Evolutionary conservation across 2,329 filamentous ascomycete genomes (phyloP), one percentile per base, ranked within the genome.

Genomic region (Xylaria arbuscula): DNA sequence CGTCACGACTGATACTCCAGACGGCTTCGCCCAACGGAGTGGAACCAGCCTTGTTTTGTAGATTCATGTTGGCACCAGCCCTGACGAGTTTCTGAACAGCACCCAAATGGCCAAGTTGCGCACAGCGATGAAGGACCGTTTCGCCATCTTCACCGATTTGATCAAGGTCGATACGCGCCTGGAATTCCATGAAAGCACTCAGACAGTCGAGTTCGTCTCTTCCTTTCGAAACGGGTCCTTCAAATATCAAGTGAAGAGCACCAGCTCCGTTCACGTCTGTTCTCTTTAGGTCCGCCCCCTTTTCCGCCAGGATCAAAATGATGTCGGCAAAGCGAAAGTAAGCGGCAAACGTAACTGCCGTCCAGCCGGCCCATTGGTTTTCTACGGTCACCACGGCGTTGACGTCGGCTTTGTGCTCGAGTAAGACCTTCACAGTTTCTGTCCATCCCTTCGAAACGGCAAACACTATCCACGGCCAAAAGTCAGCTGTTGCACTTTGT

Each of bases 341-440:
- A 11, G 60, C 60, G n/a, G 60, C 60, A 47, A 63, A 63, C 60
- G 48, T 55, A 3, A 56, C 28, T n/a, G 60, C 11, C 1, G 50
- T 56, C 60, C 60, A 63, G n/a, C 60, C 60, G 7, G 28, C 0
- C 60, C 50, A 48, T 32, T 47, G 17, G 40, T 24, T 36, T 34
- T 34, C 38, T 1, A 8, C 38, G 6, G 28, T 38, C 15, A 40
- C 50, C 2, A 28, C 28, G 6, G 40, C 40, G 15, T 63, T 56
- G 32, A 63, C 40, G 51, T 63, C 19, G 51, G 60, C 60, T 19
- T 63, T 63, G 13, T 63, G 51, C 8, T 63, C 60, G 45, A 63
- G 50, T 36, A 63, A 36, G 13, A 48, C 34, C 28, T 63, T 63
- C 9, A 48, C 40, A 24, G 24, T 24, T 38, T 38, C 50, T 38